phyloP scores from a whole-genome alignment of 306 rosid species.

The Cucumis cinereus region DNA sequence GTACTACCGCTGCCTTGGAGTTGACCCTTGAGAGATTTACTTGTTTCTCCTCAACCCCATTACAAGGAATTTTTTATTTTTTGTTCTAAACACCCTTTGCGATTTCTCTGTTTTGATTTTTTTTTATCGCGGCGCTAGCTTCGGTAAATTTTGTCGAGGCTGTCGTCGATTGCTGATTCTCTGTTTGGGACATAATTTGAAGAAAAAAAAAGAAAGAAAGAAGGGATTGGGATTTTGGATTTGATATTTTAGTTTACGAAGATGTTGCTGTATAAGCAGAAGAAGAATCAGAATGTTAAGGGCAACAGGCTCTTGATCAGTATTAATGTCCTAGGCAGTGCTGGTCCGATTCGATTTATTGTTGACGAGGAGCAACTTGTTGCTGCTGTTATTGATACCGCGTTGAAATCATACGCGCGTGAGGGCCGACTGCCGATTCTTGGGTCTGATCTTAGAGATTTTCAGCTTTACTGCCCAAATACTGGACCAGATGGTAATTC shows the following conservation, averaged over 20 bases:
- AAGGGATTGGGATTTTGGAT: background rate
- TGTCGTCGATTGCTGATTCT: background rate
- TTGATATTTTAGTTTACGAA: background rate
- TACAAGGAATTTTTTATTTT: background rate
- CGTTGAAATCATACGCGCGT: slow-evolving; percentile 79
- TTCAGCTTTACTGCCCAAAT: slow-evolving; percentile 59
- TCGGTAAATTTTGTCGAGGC: background rate
- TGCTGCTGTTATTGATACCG: slow-evolving; percentile 63
- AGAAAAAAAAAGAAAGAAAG: background rate
- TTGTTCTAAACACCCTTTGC: background rate
- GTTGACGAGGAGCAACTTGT: slow-evolving; percentile 61
- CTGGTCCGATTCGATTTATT: slow-evolving; percentile 91
- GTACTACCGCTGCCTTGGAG: slow-evolving; percentile 98
- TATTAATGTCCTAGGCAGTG: slow-evolving; percentile 77
- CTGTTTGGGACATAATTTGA: background rate
- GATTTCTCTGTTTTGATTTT: background rate
- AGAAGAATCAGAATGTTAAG: slow-evolving; percentile 55
- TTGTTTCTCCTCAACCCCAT: background rate
- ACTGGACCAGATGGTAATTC: slow-evolving; percentile 61
- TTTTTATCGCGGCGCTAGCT: background rate
- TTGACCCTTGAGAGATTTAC: slow-evolving; percentile 52
- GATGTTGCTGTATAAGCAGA: slow-evolving; percentile 73
- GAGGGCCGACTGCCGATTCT: slow-evolving; percentile 88
- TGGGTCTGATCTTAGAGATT: slow-evolving; percentile 35
- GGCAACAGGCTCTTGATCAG: slow-evolving; percentile 59